phyloP scores from a whole-genome alignment of 768 basidiomycete genomes.

The Lactarius hengduanensis region DNA sequence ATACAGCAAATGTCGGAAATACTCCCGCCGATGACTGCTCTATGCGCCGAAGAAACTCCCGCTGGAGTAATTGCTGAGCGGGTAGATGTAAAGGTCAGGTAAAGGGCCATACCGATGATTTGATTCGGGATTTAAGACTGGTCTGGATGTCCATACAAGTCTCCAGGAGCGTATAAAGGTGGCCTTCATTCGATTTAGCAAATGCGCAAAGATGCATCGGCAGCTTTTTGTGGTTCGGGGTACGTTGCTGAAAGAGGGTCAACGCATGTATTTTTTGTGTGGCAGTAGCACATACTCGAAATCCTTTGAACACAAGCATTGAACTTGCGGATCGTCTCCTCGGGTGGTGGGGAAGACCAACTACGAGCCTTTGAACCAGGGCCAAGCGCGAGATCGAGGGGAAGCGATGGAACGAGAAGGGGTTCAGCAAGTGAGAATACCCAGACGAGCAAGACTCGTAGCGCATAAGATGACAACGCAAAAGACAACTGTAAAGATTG shows the following conservation, averaged over 20 bases:
- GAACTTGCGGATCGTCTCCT: conserved; percentile 54
- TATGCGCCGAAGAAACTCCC: conserved; percentile 74
- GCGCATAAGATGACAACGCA: too few species aligned
- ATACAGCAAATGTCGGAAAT: conserved; percentile 61
- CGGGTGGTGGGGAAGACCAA: too few species aligned
- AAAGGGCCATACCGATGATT: conserved; percentile 58
- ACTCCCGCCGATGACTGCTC: conserved; percentile 66
- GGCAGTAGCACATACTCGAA: conserved; percentile 49
- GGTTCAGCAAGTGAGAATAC: too few species aligned
- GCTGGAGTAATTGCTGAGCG: conserved; percentile 42
- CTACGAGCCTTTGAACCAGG: too few species aligned
- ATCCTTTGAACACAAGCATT: conserved; percentile 55
- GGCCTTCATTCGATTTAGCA: conserved; percentile 81
- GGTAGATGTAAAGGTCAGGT: background rate
- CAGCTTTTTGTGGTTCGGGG: conserved; percentile 69
- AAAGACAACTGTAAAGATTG: too few species aligned
- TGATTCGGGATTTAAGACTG: conserved; percentile 76
- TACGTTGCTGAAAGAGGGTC: conserved; percentile 44
- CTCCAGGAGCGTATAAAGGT: conserved; percentile 82
- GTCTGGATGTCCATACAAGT: conserved; percentile 81
- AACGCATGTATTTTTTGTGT: background rate
- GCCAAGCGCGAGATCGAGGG: too few species aligned
- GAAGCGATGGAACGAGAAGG: too few species aligned
- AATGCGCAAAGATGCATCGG: conserved; percentile 79
- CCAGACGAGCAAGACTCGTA: too few species aligned